Base-by-base conservation (phyloP, 345 rosid species). In the Punica granatum region DNA sequence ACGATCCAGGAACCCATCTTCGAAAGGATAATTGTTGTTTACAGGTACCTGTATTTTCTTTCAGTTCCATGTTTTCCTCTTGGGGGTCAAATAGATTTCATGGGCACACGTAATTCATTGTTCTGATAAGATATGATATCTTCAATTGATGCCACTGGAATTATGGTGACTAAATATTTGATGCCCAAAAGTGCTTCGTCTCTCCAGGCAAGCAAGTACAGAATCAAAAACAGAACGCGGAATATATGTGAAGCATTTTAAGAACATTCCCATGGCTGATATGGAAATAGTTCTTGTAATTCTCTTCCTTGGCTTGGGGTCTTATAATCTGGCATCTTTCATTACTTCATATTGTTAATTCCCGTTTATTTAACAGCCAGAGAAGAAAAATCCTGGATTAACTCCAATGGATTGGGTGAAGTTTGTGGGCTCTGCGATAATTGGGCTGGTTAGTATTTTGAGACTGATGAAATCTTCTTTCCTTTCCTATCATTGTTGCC, bases 331-430 rank as follows among this genome's bases (percentile, higher is more conserved):
- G 28, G 41, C 73, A 61, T 11, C n/a, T 58, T 42, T 51, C 66
- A 42, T 68, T 56, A 75, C 69, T 60, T 73, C 31, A 63, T 67
- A 44, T 67, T 26, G 56, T 64, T 49, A 23, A 63, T 69, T 51
- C 21, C 39, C 48, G 8, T 28, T 3, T 30, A 18, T 69, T 73
- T 67, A 65, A 77, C 90, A 94, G 99, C 98, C 99, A 44, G 99
- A 94, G 78, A 94, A 94, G 88, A 86, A 85, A 78, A 94, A 86
- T 73, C 99, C 99, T 32, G 96, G 97, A 65, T 79, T 94, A 74
- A 94, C 99, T 66, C 99, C 99, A 59, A 80, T 88, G 91, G 99
- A 94, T 75, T 94, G 99, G 99, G 96, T 91, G 83, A 94, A 83
- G 81, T 94, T 94, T 73, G 72, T 94, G 35, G 83, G 64, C 73